These are phyloP conservation scores for Avena insularis DNA, from an alignment of 176 grass and related monocot species.

Conservation along the genomic window DNA sequence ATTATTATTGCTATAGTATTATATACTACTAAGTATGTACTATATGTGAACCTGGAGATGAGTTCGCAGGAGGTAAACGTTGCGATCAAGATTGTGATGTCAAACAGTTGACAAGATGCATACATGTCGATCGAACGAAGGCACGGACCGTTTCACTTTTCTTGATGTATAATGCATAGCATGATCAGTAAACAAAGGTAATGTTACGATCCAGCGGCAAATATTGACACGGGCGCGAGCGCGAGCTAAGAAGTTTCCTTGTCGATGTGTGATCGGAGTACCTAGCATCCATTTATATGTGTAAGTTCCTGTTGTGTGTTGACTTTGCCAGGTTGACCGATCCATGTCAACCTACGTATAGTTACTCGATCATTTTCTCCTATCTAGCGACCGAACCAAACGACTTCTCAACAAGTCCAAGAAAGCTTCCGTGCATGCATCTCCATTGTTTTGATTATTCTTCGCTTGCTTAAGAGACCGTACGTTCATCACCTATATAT, in stretches of 20 bases:
- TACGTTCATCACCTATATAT: neutral
- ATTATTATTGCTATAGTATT: too few relatives aligned
- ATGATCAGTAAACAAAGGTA: neutral
- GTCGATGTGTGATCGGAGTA: neutral
- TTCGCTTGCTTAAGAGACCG: too few relatives aligned
- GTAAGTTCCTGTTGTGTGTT: neutral
- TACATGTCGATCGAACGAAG: neutral
- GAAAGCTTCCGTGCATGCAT: neutral
- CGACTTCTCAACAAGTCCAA: neutral
- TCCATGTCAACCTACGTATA: conserved; percentile 4
- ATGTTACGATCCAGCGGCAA: neutral
- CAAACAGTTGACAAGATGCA: conserved; percentile 31
- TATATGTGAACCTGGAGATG: neutral
- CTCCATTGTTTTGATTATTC: too few relatives aligned
- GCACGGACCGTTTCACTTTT: neutral
- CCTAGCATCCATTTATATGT: neutral
- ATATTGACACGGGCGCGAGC: neutral
- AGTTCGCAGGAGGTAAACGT: conserved; percentile 47
- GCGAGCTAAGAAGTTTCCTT: conserved; percentile 3
- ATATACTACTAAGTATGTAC: too few relatives aligned
- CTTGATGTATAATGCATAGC: neutral
- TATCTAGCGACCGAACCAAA: neutral
- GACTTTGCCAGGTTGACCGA: conserved; percentile 17
- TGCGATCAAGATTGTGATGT: conserved; percentile 16
- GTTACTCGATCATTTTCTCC: neutral